Conservation (phyloP, 225 moss, liverwort and hornwort genomes). For the Physcomitrellopsis africana region DNA sequence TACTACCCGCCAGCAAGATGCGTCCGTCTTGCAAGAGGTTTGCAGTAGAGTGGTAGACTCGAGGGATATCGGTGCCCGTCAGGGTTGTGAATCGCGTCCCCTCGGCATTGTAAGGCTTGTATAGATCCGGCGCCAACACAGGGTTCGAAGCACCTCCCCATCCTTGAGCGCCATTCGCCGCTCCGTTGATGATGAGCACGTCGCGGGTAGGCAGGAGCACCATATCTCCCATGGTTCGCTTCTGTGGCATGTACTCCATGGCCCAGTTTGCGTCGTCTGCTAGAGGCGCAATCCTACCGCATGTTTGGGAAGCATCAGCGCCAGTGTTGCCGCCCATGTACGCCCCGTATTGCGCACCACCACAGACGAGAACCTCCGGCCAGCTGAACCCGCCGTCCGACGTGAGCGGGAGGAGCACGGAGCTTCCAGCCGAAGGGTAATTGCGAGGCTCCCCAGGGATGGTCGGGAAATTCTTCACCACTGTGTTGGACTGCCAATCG, state of each 20-base stretch:
- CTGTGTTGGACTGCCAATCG: slow-evolving; percentile 40
- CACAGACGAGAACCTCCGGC: slow-evolving; percentile 43
- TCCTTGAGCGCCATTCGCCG: slow-evolving; percentile 43
- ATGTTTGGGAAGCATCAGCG: slow-evolving; percentile 31
- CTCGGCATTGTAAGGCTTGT: slow-evolving; percentile 32
- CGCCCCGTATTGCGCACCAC: slow-evolving; percentile 42
- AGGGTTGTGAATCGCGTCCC: slow-evolving; percentile 46
- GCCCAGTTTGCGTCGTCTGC: slow-evolving; percentile 24
- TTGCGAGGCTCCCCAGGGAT: slow-evolving; percentile 46
- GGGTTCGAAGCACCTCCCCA: slow-evolving; percentile 44
- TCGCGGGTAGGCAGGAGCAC: slow-evolving; percentile 32
- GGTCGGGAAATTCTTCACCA: slow-evolving; percentile 23
- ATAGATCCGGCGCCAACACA: slow-evolving; percentile 34
- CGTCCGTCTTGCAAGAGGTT: slow-evolving; percentile 43
- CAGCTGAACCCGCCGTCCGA: background rate
- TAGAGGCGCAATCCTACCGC: slow-evolving; percentile 39
- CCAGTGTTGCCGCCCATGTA: background rate
- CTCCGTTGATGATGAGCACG: slow-evolving; percentile 56
- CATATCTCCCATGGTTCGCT: slow-evolving; percentile 50
- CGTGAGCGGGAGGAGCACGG: slow-evolving; percentile 35
- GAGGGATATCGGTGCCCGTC: slow-evolving; percentile 29
- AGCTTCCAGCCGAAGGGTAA: slow-evolving; percentile 47
- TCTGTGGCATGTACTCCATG: slow-evolving; percentile 48
- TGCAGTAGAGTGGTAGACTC: slow-evolving; percentile 52
- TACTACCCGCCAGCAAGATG: slow-evolving; percentile 47